Conservation (phyloP, 1,139 yeast genomes). For the Geotrichum carabidarum region DNA sequence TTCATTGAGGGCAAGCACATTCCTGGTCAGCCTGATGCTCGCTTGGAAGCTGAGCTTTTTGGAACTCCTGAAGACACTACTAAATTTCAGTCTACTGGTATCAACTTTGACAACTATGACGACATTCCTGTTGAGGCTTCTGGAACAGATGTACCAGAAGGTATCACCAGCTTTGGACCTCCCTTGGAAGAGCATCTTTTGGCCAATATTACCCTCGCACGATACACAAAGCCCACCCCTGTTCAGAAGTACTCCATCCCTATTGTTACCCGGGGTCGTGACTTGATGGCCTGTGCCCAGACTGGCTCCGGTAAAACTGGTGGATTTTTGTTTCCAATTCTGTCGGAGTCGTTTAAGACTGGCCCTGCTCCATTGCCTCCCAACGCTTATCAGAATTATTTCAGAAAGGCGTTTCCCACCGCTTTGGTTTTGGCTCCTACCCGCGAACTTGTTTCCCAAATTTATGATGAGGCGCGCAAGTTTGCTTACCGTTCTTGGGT, state of each 20-base stretch:
- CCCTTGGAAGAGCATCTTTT: conserved; percentile 85
- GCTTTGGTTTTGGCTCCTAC: conserved; percentile 96
- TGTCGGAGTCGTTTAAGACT: conserved; percentile 79
- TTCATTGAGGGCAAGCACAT: conserved; percentile 87
- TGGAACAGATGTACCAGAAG: conserved; percentile 93
- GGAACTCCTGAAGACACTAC: conserved; percentile 80
- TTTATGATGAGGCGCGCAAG: conserved; percentile 91
- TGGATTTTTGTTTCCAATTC: conserved; percentile 97
- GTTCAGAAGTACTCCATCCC: conserved; percentile 98
- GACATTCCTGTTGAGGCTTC: conserved; percentile 98
- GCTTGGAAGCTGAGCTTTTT: conserved; percentile 72
- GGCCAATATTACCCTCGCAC: conserved; percentile 78
- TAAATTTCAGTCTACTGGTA: conserved; percentile 83
- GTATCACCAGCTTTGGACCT: conserved; percentile 81
- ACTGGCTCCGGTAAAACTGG: conserved; percentile 99
- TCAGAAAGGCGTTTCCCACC: conserved; percentile 77
- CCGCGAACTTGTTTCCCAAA: conserved; percentile 96
- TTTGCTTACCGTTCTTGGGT: conserved; percentile 99
- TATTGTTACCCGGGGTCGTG: conserved; percentile 91
- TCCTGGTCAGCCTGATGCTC: conserved; percentile 70
- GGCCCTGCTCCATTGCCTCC: conserved; percentile 71
- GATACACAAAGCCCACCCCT: conserved; percentile 95
- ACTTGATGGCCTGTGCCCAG: conserved; percentile 99
- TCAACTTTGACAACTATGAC: conserved; percentile 96
- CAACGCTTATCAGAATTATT: conserved; percentile 35